phyloP scores from a whole-genome alignment of 768 basidiomycete species.

The Boletus rubescentipes region DNA sequence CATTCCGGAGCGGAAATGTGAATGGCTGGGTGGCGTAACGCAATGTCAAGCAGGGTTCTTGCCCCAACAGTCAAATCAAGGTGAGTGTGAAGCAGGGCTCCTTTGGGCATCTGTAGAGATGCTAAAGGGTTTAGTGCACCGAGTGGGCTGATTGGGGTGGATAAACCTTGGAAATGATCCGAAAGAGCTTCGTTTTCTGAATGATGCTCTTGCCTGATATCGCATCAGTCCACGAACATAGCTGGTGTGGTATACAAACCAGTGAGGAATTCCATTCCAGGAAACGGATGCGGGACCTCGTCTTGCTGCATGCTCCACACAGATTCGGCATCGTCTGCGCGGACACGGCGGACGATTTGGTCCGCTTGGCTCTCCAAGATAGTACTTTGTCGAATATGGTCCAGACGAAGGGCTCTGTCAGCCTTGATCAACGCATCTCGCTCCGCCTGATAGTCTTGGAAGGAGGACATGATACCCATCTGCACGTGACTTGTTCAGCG shows the following conservation, averaged over 20 bases:
- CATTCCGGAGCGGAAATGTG: constrained; percentile 50
- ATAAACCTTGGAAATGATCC: constrained; percentile 56
- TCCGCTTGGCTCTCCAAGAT: constrained; percentile 54
- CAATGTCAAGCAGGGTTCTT: constrained; percentile 49
- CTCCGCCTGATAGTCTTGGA: constrained; percentile 24
- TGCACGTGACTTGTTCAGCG: constrained; percentile 9
- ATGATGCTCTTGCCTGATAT: constrained; percentile 53
- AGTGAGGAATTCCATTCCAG: constrained; percentile 78
- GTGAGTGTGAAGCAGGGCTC: constrained; percentile 71
- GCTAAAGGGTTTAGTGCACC: not conserved
- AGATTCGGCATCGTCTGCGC: constrained; percentile 49
- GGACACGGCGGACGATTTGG: constrained; percentile 51
- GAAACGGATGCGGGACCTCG: constrained; percentile 60
- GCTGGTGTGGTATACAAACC: constrained; percentile 37
- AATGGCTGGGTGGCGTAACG: constrained; percentile 55
- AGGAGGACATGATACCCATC: not conserved
- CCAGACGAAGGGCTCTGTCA: constrained; percentile 54
- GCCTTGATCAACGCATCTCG: constrained; percentile 32
- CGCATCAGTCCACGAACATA: not conserved
- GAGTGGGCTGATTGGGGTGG: not conserved
- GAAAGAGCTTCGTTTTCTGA: constrained; percentile 58
- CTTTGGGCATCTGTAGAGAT: constrained; percentile 69
- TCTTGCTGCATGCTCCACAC: constrained; percentile 61
- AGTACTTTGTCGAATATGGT: constrained; percentile 35
- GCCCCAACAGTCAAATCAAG: constrained; percentile 71